A percentile compares a stretch with the other conserved stretches of the same genome.
These are phyloP conservation scores for Kazachstania kunashirensis DNA, from an alignment of 805 yeast species.

Conservation along the genomic window DNA sequence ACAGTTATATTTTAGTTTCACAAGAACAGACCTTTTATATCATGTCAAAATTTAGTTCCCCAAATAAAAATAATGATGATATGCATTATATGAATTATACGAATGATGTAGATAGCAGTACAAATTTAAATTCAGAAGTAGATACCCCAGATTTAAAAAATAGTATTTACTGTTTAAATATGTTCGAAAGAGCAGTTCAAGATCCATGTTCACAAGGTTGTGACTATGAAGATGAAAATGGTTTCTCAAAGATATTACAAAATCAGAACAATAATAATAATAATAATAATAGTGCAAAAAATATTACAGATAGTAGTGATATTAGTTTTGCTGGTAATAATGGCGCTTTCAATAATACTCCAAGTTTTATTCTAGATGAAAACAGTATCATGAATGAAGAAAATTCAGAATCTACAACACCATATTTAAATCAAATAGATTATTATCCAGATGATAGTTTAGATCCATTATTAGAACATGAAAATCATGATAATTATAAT, in stretches of 20 bases:
- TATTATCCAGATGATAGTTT: neutral
- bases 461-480: slow-evolving; percentile 3
- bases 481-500: too few relatives aligned
- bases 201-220: slow-evolving; percentile 23
- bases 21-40: too few relatives aligned
- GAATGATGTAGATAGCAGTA: too few relatives aligned
- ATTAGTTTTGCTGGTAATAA: neutral
- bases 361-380: neutral
- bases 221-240: slow-evolving; percentile 14
- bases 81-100: too few relatives aligned
- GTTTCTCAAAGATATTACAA: neutral
- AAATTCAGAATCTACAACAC: neutral
- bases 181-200: slow-evolving; percentile 24
- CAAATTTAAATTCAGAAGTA: too few relatives aligned
- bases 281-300: neutral
- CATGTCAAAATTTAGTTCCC: too few relatives aligned
- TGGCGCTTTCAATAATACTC: neutral
- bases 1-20: too few relatives aligned
- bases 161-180: slow-evolving; percentile 8
- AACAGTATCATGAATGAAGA: neutral
- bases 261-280: neutral
- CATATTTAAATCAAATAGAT: neutral
- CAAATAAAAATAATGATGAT: too few relatives aligned
- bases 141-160: neutral
- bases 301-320: neutral